Evolutionary conservation across 208 protist genomes (phyloP).

Genomic region (Balamuthia mandrillaris): DNA sequence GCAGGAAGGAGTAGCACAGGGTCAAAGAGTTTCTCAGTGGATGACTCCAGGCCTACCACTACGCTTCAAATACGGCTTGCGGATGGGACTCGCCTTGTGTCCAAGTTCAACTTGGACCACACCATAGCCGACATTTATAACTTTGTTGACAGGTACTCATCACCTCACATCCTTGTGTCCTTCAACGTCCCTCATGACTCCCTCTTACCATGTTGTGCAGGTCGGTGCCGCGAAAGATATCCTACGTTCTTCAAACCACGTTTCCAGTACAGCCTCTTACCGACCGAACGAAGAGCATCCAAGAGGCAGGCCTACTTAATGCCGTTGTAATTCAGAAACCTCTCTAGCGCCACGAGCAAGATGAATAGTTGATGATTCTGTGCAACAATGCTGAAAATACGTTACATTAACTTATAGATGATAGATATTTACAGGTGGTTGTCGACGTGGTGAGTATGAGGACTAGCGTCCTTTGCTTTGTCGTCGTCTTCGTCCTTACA

Average conservation of each 20-base stretch:
- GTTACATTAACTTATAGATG: too few species aligned
- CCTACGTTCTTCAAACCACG: not conserved
- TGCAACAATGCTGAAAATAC: too few species aligned
- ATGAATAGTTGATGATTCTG: too few species aligned
- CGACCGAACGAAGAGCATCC: not conserved
- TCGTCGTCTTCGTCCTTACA: too few species aligned
- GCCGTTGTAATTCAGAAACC: not conserved
- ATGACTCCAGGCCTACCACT: not conserved
- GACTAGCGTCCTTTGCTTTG: too few species aligned
- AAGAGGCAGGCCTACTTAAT: not conserved
- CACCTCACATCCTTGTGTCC: not conserved
- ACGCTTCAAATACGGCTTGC: not conserved
- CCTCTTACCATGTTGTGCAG: not conserved
- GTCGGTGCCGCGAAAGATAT: not conserved
- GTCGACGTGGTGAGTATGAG: too few species aligned
- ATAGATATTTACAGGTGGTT: too few species aligned
- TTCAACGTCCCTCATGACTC: not conserved
- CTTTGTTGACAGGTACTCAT: not conserved
- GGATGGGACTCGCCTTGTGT: not conserved
- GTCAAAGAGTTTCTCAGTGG: not conserved
- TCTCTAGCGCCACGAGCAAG: too few species aligned
- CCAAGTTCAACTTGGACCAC: constrained; percentile 8
- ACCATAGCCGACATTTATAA: not conserved
- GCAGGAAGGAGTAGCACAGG: not conserved
- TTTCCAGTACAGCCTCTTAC: not conserved